Evolutionary conservation across 192 early-diverging fungal genomes (phyloP), one percentile per base, ranked within the genome.

Genomic region (Backusella psychrophila): DNA sequence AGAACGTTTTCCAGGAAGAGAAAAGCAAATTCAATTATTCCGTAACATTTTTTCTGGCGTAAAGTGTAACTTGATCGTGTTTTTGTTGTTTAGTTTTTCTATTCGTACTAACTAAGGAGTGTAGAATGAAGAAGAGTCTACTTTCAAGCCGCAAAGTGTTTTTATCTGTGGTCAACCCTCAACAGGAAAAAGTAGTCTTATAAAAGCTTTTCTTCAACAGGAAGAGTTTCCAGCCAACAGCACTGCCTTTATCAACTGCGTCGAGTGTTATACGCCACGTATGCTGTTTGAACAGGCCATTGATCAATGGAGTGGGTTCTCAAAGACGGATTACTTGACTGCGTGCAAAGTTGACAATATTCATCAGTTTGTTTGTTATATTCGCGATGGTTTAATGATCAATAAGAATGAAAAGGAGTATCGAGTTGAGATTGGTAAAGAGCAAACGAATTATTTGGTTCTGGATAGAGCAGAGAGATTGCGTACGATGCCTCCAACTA

Each of bases 221-320:
- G 49, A 70, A 4, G 73, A 81, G 3, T 29, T 63, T 63, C 56
- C 56, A 23, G 21, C 56, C 26, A 26, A 38, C 8, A 42, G 49
- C 6, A 80, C 74, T 68, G 87, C 89, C 6, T 91, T 87, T 74
- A 75, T 95, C 6, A 91, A 93, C 81, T 93, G 93, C 75, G 81
- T 94, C 7, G 94, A 95, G 79, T 91, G 93, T 68, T 88, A 90
- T 72, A 90, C 93, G 1, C 87, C 91, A 23, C 87, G 94, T 2
- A 82, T 95, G 68, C 75, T 97, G 31, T 94, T 95, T 82, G 95
- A 97, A 65, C 89, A 89, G 29, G 87, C 87, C 17, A 84, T 96
- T 69, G 90, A 93, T 73, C 87, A 93, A 49, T 87, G 90, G 75
- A 75, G 85, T 2, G 89, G 83, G 0, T 82, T 83, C n/a, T 76